Evolutionary conservation across 2,329 filamentous ascomycete genomes (phyloP).

Genomic region (Colletotrichum euphorbiae): DNA sequence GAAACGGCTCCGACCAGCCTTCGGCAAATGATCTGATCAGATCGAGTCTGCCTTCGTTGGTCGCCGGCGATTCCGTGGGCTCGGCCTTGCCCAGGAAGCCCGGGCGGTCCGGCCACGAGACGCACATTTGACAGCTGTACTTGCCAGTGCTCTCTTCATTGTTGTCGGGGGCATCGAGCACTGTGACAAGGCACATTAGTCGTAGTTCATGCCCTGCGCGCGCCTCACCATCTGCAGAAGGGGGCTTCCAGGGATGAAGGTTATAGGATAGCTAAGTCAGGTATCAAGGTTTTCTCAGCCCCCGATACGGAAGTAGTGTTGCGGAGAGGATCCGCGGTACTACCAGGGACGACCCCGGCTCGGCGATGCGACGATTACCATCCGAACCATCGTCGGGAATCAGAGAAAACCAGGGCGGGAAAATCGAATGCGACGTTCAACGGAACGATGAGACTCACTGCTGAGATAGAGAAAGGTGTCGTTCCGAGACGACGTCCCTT

Average conservation of each 20-base stretch:
- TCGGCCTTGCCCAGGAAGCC: slow-evolving; percentile 48
- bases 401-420: background rate
- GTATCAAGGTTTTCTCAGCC: background rate
- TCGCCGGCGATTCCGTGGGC: slow-evolving; percentile 54
- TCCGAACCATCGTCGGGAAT: background rate
- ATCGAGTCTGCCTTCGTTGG: slow-evolving; percentile 51
- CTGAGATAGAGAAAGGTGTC: slow-evolving; percentile 66
- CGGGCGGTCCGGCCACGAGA: slow-evolving; percentile 61
- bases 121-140: slow-evolving; percentile 61
- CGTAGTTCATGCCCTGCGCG: background rate
- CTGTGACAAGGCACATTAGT: slow-evolving; percentile 44
- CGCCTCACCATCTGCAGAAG: background rate
- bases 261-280: background rate
- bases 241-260: background rate
- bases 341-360: slow-evolving; percentile 4
- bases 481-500: slow-evolving; percentile 63
- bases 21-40: slow-evolving; percentile 58
- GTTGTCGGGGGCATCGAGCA: slow-evolving; percentile 62
- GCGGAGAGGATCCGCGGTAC: background rate
- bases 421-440: background rate
- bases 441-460: slow-evolving; percentile 47
- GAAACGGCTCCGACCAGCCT: slow-evolving; percentile 64
- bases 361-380: background rate
- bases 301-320: background rate
- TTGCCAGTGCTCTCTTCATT: slow-evolving; percentile 44